phyloP scores from a whole-genome alignment of 768 basidiomycete species.

The Russula virescens region DNA sequence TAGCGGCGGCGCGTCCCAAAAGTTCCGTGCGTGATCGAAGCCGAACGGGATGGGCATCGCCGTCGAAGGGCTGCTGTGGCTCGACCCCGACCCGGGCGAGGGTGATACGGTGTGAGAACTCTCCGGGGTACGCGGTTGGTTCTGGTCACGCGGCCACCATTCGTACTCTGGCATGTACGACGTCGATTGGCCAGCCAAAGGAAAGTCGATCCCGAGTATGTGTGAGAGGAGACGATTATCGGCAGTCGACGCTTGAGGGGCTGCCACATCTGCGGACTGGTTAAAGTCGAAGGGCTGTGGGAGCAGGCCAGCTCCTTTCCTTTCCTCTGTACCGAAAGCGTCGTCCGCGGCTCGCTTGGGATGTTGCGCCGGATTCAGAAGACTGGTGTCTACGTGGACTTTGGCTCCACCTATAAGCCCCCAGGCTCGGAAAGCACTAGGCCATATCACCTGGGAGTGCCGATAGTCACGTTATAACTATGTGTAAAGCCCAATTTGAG shows the following conservation, averaged over 20 bases:
- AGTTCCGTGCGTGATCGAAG: constrained; percentile 22
- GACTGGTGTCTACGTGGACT: constrained; percentile 21
- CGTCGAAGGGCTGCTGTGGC: constrained; percentile 20
- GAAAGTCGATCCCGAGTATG: constrained; percentile 23
- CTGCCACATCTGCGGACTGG: neutral
- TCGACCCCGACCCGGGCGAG: constrained; percentile 20
- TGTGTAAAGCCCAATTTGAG: constrained; percentile 35
- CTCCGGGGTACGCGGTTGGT: constrained; percentile 5
- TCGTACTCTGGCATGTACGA: constrained; percentile 19
- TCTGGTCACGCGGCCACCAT: constrained; percentile 22
- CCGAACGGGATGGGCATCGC: constrained; percentile 24
- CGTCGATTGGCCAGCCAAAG: constrained; percentile 13
- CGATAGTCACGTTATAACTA: constrained; percentile 46
- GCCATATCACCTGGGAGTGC: constrained; percentile 49
- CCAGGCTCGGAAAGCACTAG: constrained; percentile 22
- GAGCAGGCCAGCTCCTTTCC: neutral
- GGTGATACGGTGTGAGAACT: constrained; percentile 16
- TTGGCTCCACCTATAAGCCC: constrained; percentile 24
- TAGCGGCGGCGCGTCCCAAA: constrained; percentile 16
- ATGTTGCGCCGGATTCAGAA: constrained; percentile 11
- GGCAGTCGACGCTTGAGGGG: neutral
- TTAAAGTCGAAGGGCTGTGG: neutral
- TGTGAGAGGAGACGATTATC: constrained; percentile 23
- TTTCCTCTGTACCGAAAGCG: constrained; percentile 16
- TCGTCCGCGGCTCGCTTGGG: constrained; percentile 22